Conservation (phyloP, 169 alveolate species). For the Cyclospora cayetanensis region DNA sequence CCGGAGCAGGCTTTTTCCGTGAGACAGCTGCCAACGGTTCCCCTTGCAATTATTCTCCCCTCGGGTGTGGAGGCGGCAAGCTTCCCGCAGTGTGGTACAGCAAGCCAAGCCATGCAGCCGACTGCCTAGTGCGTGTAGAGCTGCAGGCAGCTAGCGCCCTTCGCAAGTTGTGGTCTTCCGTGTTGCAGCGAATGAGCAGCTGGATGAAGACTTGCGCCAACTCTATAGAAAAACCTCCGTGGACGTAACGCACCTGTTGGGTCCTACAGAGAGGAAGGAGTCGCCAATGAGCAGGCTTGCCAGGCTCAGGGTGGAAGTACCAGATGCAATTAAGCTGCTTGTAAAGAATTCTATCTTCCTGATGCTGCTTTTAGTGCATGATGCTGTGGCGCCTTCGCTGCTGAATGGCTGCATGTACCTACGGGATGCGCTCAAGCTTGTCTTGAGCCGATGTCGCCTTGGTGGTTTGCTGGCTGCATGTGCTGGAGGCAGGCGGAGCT, state of each 20-base stretch:
- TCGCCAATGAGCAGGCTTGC: background rate
- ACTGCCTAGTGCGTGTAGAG: no score
- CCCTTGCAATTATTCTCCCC: background rate
- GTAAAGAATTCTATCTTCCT: background rate
- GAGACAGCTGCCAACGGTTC: background rate
- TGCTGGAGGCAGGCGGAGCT: no score
- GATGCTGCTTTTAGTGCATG: constrained; percentile 24
- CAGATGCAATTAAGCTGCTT: background rate
- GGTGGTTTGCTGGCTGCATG: no score
- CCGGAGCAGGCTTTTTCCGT: background rate
- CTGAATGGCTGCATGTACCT: no score
- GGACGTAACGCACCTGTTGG: background rate
- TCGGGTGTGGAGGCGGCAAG: background rate
- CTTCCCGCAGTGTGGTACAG: background rate
- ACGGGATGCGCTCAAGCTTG: no score
- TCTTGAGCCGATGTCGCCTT: no score
- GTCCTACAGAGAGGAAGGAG: background rate
- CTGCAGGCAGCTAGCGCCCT: background rate
- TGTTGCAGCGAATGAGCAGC: background rate
- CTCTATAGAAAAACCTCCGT: background rate
- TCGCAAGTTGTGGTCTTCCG: background rate
- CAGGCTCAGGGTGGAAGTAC: background rate
- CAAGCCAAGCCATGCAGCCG: background rate
- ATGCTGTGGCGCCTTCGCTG: constrained; percentile 11
- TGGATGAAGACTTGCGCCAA: background rate